Evolutionary conservation across 768 basidiomycete species (phyloP).

Genomic region (Lactarius quietus): DNA sequence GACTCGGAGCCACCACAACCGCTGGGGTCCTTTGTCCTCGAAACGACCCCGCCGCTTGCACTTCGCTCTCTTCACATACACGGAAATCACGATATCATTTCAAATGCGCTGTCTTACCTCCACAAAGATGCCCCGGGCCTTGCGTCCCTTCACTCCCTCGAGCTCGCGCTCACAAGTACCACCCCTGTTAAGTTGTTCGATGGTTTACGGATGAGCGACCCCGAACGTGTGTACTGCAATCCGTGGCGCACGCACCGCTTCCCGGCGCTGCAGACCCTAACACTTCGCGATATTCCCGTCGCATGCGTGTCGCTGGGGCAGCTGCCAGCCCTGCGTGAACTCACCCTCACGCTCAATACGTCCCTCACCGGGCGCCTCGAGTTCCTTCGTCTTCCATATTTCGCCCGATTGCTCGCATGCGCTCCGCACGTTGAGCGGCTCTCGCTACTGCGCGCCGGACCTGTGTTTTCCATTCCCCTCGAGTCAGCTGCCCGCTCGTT

Average conservation of each 20-base stretch:
- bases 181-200: slow-evolving; percentile 7
- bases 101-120: slow-evolving; percentile 10
- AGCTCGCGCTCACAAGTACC: not conserved
- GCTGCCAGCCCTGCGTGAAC: slow-evolving; percentile 19
- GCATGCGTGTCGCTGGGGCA: slow-evolving; percentile 14
- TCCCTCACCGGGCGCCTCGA: slow-evolving; percentile 7
- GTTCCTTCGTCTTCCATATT: slow-evolving; percentile 9
- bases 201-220: not conserved
- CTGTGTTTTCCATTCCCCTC: slow-evolving; percentile 11
- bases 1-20: not conserved
- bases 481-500: slow-evolving; percentile 1
- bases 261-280: slow-evolving; percentile 15
- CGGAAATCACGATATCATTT: slow-evolving; percentile 6
- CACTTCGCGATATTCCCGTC: slow-evolving; percentile 19
- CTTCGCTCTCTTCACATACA: slow-evolving; percentile 7
- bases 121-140: slow-evolving; percentile 4
- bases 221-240: not conserved
- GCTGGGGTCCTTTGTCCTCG: not conserved
- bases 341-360: slow-evolving; percentile 10
- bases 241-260: slow-evolving; percentile 12
- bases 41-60: slow-evolving; percentile 4
- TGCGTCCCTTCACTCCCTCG: slow-evolving; percentile 15
- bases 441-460: slow-evolving; percentile 12
- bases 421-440: slow-evolving; percentile 20
- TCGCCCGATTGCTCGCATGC: slow-evolving; percentile 20